These are phyloP conservation scores for Cinchona pubescens DNA, from an alignment of 257 asterid species.

Conservation along the genomic window DNA sequence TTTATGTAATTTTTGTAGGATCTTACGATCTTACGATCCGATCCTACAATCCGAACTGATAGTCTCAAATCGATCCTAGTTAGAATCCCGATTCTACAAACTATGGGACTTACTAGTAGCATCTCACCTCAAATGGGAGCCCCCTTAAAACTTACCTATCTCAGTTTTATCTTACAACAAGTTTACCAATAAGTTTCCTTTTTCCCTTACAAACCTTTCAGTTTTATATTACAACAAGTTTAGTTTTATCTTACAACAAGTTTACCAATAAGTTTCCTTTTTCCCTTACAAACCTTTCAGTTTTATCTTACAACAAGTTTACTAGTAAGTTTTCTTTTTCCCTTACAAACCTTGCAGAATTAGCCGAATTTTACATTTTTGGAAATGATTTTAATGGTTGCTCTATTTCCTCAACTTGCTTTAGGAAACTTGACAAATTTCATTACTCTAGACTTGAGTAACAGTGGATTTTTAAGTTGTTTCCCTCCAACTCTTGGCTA, in stretches of 20 bases:
- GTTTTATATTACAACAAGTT: too few relatives aligned
- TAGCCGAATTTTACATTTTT: neutral
- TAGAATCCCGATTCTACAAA: too few relatives aligned
- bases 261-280: neutral
- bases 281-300: neutral
- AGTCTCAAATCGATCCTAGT: too few relatives aligned
- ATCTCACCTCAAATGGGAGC: too few relatives aligned
- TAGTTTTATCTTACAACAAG: neutral
- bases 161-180: neutral
- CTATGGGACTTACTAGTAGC: too few relatives aligned
- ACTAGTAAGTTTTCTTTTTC: neutral
- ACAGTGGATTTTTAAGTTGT: neutral
- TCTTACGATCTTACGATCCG: too few relatives aligned
- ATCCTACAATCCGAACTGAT: too few relatives aligned
- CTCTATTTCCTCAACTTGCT: neutral
- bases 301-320: neutral
- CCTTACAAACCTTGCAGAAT: neutral
- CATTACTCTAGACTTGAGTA: neutral
- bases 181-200: neutral
- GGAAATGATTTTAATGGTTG: neutral
- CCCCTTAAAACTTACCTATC: too few relatives aligned
- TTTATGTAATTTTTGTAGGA: too few relatives aligned
- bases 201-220: neutral
- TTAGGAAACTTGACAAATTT: neutral
- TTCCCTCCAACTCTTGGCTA: neutral